Base-by-base conservation (phyloP, 768 basidiomycete genomes). In the Naematelia encephala region DNA sequence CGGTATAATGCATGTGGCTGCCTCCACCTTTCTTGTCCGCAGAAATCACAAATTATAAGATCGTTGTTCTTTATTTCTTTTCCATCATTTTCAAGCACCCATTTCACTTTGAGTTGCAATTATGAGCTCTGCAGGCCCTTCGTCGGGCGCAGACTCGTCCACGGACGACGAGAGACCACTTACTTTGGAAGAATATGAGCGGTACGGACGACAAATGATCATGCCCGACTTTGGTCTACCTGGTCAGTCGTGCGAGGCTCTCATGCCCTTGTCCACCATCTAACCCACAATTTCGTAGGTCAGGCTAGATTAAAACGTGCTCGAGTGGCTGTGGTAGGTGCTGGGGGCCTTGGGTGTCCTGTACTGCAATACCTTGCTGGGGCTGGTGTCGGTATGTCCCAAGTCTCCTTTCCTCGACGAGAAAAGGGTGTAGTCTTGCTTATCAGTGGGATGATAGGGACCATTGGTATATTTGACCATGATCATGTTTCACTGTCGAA, bases 121-220 rank as follows among this genome's bases (percentile, higher is more conserved):
- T n/a, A 39, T 39, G 34, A 39, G 34, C 16, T 8, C 8, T 8
- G 34, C 34, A 8, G 34, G 34, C 16, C 34, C 34, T 8, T 39
- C 8, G 34, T 39, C 34, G 16, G 34, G 34, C 8, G 8, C 16
- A 39, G 8, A 39, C 8, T 16, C 8, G 8, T 8, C 34, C 8
- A 16, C 8, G 8, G 16, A 16, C 34, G 34, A 39, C 8, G 34
- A 39, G 29, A 23, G 51, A 12, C 70, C 73, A 1, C 61, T 79
- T 14, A 51, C 64, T 16, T 62, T 80, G 26, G 68, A 69, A n/a
- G 92, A 97, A 66, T 97, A 94, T 75, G 80, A 81, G 67, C 83
- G 93, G 57, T 98, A 97, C 85, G 92, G 94, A 45, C 82, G 96
- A 55, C 94, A 99, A 74, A 94, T 99, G 92, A 91, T 97, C 57